A percentile compares a stretch with the other conserved stretches of the same genome.
Evolutionary conservation across 2,329 filamentous ascomycete genomes (phyloP).

Genomic region (Escovopsis weberi): DNA sequence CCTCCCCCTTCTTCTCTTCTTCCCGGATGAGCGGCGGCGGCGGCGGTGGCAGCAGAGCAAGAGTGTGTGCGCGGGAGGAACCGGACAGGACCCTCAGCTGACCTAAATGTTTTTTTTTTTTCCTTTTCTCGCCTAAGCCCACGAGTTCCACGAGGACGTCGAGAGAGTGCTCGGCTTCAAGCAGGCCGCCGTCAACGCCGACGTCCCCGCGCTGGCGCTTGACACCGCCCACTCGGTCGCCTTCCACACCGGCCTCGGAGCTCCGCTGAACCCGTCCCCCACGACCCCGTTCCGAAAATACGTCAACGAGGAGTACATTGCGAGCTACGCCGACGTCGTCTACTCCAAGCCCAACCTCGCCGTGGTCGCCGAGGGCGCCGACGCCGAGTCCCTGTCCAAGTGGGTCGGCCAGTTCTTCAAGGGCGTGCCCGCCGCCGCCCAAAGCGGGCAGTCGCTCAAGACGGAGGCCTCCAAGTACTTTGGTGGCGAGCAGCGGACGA

Average conservation of each 20-base stretch:
- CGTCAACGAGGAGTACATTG: constrained; percentile 59
- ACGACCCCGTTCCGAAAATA: constrained; percentile 65
- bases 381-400: constrained; percentile 61
- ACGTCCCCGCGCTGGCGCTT: constrained; percentile 54
- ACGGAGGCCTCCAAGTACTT: constrained; percentile 67
- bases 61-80: no score
- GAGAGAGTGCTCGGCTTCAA: constrained; percentile 60
- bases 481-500: constrained; percentile 85
- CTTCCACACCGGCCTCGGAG: constrained; percentile 87
- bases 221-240: constrained; percentile 77
- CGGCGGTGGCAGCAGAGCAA: constrained; percentile 16
- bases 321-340: constrained; percentile 60
- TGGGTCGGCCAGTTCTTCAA: constrained; percentile 93
- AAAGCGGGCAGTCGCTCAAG: constrained; percentile 38
- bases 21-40: no score
- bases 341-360: constrained; percentile 88
- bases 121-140: no score
- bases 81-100: no score
- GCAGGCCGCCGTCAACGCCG: constrained; percentile 56
- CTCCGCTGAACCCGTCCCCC: constrained; percentile 57
- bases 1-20: no score
- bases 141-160: constrained; percentile 85
- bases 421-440: constrained; percentile 41
- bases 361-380: constrained; percentile 77
- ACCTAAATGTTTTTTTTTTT: no score